Percentiles rank a stretch among this genome's conserved stretches.
Conservation (phyloP, 208 protist genomes). For the Trypanosoma cruzi region DNA sequence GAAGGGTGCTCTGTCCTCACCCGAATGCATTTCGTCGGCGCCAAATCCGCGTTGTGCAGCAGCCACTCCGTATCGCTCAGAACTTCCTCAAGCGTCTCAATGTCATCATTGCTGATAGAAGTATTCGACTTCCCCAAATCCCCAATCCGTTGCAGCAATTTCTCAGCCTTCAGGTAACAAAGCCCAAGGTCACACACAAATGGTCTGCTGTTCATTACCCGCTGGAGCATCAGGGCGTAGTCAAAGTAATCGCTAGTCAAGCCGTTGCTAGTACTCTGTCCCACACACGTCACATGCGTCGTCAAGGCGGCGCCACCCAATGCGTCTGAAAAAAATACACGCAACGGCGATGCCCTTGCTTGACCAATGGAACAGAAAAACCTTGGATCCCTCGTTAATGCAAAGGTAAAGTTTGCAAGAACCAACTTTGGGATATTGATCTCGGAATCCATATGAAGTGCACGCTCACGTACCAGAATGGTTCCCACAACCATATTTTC, state of each 20-base stretch:
- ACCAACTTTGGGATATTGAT: neutral
- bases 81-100: neutral
- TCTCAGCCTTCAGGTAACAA: neutral
- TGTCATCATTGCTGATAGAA: neutral
- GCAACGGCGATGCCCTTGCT: neutral
- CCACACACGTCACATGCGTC: neutral
- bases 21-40: neutral
- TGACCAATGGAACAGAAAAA: neutral
- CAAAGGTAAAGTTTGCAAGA: neutral
- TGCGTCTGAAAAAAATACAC: neutral
- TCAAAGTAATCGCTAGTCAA: neutral
- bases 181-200: neutral
- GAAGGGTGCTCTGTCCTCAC: neutral
- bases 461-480: neutral
- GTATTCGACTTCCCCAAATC: neutral
- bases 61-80: conserved; percentile 1
- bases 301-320: neutral
- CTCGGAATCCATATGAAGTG: neutral
- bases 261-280: too few relatives aligned
- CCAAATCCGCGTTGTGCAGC: neutral
- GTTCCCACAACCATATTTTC: conserved; percentile 1
- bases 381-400: neutral
- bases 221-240: neutral
- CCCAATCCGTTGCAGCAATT: neutral
- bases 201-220: neutral